Percentiles rank a stretch among this genome's conserved stretches.
Evolutionary conservation across 2,329 filamentous ascomycete genomes (phyloP).

Genomic region (Trichoderma citrinoviride): DNA sequence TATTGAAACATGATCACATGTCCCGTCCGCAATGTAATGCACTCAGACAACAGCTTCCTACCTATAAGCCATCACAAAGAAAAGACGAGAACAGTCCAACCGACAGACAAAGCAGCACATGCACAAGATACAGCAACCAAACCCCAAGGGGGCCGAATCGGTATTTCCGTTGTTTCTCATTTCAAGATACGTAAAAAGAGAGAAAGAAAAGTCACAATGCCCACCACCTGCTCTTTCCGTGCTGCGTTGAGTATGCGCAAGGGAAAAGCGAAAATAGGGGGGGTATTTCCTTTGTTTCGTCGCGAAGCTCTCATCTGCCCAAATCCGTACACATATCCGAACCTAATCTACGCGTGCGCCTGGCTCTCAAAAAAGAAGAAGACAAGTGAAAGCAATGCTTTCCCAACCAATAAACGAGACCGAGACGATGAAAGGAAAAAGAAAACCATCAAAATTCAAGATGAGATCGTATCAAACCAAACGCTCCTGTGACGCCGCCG

Average conservation of each 20-base stretch:
- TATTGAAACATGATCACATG: too few relatives aligned
- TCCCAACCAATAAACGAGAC: background rate
- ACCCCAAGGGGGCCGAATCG: background rate
- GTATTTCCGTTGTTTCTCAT: background rate
- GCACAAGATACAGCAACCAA: background rate
- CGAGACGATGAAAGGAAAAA: background rate
- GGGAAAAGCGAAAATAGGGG: background rate
- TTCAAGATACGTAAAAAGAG: slow-evolving; percentile 11
- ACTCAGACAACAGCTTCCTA: background rate
- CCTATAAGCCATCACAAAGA: background rate
- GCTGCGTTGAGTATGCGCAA: background rate
- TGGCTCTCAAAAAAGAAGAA: background rate
- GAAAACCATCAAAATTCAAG: slow-evolving; percentile 5
- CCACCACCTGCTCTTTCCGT: background rate
- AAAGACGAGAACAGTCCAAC: background rate
- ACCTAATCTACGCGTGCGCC: slow-evolving; percentile 10
- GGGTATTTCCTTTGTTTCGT: slow-evolving; percentile 4
- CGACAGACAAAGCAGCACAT: background rate
- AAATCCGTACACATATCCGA: background rate
- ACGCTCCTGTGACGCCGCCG: slow-evolving; percentile 13
- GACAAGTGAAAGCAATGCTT: background rate
- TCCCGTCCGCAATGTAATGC: background rate
- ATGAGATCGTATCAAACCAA: background rate
- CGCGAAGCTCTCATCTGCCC: background rate
- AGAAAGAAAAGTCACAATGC: background rate